Percentiles rank a stretch among this genome's conserved stretches.
Conservation (phyloP, 495 filamentous ascomycete species). For the Talaromyces nanjingensis region DNA sequence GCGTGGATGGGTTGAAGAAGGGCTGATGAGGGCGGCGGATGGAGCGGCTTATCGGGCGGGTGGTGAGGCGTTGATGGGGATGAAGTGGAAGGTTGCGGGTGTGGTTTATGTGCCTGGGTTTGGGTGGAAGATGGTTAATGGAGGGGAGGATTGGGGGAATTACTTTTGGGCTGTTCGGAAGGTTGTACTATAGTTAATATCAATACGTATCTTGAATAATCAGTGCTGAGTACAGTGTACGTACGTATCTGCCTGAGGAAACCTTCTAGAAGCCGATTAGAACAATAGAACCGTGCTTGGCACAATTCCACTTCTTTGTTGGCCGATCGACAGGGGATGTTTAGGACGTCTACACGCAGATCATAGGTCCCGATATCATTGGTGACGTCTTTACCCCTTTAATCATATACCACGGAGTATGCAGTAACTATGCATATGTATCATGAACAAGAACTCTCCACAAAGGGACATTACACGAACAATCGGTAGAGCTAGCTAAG, state of each 20-base stretch:
- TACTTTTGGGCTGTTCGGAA: conserved; percentile 91
- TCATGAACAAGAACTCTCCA: not conserved
- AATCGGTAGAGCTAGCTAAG: not conserved
- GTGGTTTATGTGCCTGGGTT: conserved; percentile 84
- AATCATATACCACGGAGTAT: too few species aligned
- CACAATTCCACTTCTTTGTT: not conserved
- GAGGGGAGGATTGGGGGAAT: conserved; percentile 85
- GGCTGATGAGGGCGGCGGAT: conserved; percentile 34
- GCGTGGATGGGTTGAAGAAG: conserved; percentile 48
- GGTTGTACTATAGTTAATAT: conserved; percentile 14
- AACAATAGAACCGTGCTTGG: not conserved
- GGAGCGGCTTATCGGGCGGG: conserved; percentile 40
- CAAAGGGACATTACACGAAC: not conserved
- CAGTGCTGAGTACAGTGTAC: too few species aligned
- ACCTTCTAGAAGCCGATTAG: not conserved
- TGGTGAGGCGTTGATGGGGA: conserved; percentile 39
- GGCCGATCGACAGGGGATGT: not conserved
- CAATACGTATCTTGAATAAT: not conserved
- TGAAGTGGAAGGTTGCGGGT: conserved; percentile 57
- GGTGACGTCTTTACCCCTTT: not conserved
- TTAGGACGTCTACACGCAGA: not conserved
- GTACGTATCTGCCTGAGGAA: not conserved
- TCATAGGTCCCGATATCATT: too few species aligned
- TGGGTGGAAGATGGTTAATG: conserved; percentile 80
- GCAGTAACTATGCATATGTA: not conserved